These are phyloP conservation scores for Saccharomycopsis oosterbeekiorum DNA, from an alignment of 805 yeast species.

Conservation along the genomic window DNA sequence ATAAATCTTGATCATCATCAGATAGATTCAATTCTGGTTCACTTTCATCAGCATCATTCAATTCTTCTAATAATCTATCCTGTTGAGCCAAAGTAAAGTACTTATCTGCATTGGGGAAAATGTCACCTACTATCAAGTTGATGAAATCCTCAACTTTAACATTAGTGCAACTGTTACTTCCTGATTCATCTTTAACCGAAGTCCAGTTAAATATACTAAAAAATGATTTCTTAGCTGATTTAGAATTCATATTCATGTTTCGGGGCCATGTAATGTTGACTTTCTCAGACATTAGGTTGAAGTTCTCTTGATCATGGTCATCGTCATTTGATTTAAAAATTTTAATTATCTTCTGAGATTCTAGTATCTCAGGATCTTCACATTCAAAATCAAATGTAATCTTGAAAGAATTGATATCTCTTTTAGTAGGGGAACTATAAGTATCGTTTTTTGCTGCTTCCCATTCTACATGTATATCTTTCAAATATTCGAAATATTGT, in stretches of 20 bases:
- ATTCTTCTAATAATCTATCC: conserved; percentile 49
- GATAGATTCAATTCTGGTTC: conserved; percentile 38
- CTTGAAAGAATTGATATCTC: conserved; percentile 30
- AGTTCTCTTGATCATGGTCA: background rate
- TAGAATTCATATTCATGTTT: conserved; percentile 26
- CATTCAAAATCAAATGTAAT: conserved; percentile 49
- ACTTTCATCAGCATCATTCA: conserved; percentile 41
- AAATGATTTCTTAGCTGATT: conserved; percentile 50
- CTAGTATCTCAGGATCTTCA: conserved; percentile 32
- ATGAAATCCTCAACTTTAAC: conserved; percentile 57
- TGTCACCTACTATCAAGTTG: conserved; percentile 59
- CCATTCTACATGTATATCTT: conserved; percentile 53
- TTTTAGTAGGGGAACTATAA: conserved; percentile 19
- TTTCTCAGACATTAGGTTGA: conserved; percentile 19
- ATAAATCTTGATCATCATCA: background rate
- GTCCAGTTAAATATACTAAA: conserved; percentile 87
- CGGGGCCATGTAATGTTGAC: conserved; percentile 58
- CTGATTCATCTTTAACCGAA: conserved; percentile 44
- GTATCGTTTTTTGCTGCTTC: conserved; percentile 28
- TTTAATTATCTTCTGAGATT: conserved; percentile 53
- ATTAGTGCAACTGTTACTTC: conserved; percentile 39
- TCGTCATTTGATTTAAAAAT: conserved; percentile 32
- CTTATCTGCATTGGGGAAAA: conserved; percentile 78
- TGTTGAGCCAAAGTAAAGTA: conserved; percentile 68
- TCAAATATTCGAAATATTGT: conserved; percentile 58